These are phyloP conservation scores for Camellia granthamiana DNA, from an alignment of 148 eudicot species.

Conservation along the genomic window DNA sequence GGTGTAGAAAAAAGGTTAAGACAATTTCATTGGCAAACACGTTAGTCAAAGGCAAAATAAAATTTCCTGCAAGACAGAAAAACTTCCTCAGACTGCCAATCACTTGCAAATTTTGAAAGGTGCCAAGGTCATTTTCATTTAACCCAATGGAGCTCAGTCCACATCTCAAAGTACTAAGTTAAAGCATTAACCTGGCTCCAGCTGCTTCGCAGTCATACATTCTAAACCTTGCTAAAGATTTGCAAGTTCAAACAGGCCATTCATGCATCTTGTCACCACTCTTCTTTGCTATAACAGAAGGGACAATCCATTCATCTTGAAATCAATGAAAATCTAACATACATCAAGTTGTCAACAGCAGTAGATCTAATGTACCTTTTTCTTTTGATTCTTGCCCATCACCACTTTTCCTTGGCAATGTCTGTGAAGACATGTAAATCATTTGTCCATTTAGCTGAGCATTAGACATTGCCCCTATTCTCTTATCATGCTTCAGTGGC, in stretches of 20 bases:
- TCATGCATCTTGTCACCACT: not conserved
- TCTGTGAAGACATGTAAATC: not conserved
- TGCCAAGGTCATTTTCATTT: too few relatives aligned
- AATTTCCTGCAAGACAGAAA: too few relatives aligned
- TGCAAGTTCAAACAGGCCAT: not conserved
- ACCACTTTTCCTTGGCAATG: not conserved
- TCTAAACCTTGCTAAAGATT: too few relatives aligned
- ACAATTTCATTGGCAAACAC: not conserved
- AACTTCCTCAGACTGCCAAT: too few relatives aligned
- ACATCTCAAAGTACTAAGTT: too few relatives aligned
- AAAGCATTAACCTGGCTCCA: too few relatives aligned
- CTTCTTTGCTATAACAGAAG: not conserved
- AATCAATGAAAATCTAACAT: not conserved
- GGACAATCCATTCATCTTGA: not conserved
- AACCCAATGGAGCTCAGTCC: too few relatives aligned
- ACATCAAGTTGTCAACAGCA: not conserved
- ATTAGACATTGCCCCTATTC: not conserved
- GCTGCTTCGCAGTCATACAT: too few relatives aligned
- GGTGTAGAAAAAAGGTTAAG: not conserved
- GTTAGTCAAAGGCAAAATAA: too few relatives aligned
- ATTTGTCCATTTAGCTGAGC: not conserved
- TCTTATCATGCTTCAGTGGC: not conserved
- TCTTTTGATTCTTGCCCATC: not conserved
- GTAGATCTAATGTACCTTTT: not conserved
- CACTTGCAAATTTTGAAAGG: too few relatives aligned